Evolutionary conservation across 2,329 filamentous ascomycete species (phyloP).

Genomic region (Fusarium abutilonis): DNA sequence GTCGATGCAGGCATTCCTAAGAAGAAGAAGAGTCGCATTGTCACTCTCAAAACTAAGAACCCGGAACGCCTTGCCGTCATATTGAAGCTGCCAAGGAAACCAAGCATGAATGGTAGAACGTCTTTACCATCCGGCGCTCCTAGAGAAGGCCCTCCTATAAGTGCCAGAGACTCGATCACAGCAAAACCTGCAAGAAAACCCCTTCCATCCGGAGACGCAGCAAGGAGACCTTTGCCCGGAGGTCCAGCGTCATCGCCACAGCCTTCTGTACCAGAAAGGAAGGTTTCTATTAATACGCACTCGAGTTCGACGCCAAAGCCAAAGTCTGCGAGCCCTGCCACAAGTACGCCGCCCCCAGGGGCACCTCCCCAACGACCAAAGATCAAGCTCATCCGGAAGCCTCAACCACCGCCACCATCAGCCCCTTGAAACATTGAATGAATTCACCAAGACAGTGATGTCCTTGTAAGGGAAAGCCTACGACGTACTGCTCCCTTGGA

Average conservation of each 20-base stretch:
- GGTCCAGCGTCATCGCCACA: conserved; percentile 41
- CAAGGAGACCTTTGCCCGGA: conserved; percentile 49
- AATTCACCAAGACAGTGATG: too few relatives aligned
- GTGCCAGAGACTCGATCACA: conserved; percentile 46
- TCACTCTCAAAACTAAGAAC: conserved; percentile 52
- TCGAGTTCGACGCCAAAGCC: conserved; percentile 35
- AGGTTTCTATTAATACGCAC: conserved; percentile 42
- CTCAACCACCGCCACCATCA: conserved; percentile 43
- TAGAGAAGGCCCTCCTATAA: conserved; percentile 41
- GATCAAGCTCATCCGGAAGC: conserved; percentile 53
- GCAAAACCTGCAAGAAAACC: conserved; percentile 52
- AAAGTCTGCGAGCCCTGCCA: conserved; percentile 41
- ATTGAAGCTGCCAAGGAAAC: conserved; percentile 45
- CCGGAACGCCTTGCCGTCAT: conserved; percentile 50
- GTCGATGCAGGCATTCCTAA: conserved; percentile 32
- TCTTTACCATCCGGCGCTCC: conserved; percentile 48
- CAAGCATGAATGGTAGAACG: conserved; percentile 42
- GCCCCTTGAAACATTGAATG: conserved; percentile 27
- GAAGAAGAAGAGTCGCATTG: conserved; percentile 49
- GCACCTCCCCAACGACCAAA: conserved; percentile 46
- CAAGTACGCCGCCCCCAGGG: conserved; percentile 39
- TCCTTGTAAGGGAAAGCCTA: neutral
- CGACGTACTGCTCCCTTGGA: too few relatives aligned
- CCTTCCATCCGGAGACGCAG: conserved; percentile 46
- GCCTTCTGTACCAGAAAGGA: conserved; percentile 39